Percentiles rank a stretch among this genome's conserved stretches.
Conservation (phyloP, 192 early-diverging fungal genomes). For the Coemansia sp. region DNA sequence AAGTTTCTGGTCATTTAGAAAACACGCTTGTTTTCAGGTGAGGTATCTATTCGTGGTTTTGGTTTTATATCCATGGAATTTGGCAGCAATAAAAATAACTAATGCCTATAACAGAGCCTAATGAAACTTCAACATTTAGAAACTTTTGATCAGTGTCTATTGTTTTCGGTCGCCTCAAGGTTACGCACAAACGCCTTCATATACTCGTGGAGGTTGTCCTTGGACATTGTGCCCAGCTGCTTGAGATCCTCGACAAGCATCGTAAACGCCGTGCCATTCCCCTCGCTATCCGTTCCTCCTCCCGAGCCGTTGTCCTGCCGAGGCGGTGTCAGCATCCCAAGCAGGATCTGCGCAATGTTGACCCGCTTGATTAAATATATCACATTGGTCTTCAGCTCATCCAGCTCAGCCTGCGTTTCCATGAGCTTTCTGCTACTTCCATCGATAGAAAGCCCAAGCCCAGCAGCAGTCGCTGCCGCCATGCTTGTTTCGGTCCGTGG, state of each 20-base stretch:
- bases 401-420: slow-evolving; percentile 17
- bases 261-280: slow-evolving; percentile 7
- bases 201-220: slow-evolving; percentile 38
- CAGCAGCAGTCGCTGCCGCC: no score
- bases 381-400: slow-evolving; percentile 35
- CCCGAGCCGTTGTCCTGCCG: not conserved
- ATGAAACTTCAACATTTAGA: not conserved
- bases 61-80: not conserved
- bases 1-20: not conserved
- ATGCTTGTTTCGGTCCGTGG: not conserved
- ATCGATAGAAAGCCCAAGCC: no score
- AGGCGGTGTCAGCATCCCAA: slow-evolving; percentile 19
- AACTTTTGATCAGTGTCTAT: not conserved
- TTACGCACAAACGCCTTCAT: slow-evolving; percentile 31
- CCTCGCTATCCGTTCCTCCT: not conserved
- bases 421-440: not conserved
- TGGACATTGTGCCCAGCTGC: slow-evolving; percentile 31
- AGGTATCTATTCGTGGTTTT: no score
- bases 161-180: slow-evolving; percentile 16
- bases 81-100: not conserved
- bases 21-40: not conserved
- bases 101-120: no score
- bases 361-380: slow-evolving; percentile 36
- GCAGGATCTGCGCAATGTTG: slow-evolving; percentile 38
- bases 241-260: slow-evolving; percentile 28